Conservation (phyloP, 345 rosid species). For the Acer saccharum region DNA sequence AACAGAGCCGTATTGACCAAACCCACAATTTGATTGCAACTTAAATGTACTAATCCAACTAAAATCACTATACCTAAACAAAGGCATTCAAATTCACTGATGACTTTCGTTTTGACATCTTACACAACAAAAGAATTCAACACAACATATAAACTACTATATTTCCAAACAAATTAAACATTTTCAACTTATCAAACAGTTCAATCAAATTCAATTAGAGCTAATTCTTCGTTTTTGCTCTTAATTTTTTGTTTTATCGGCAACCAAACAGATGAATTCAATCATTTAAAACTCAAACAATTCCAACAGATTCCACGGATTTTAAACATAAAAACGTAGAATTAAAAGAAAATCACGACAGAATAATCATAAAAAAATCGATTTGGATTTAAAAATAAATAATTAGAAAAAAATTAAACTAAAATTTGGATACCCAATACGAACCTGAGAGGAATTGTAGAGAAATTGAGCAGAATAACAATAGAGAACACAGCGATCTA, state of each 20-base stretch:
- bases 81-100: neutral
- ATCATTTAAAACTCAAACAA: neutral
- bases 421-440: conserved; percentile 18
- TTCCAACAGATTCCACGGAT: neutral
- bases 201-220: neutral
- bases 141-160: neutral
- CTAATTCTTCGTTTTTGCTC: neutral
- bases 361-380: conserved; percentile 5
- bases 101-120: neutral
- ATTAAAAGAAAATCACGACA: neutral
- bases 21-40: conserved; percentile 9
- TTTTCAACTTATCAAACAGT: neutral
- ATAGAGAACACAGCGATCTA: conserved; percentile 34
- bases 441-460: conserved; percentile 61
- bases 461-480: conserved; percentile 45
- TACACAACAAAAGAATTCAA: neutral
- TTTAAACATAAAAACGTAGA: neutral
- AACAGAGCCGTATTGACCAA: neutral
- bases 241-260: neutral
- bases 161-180: neutral
- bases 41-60: neutral
- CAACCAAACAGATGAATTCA: conserved; percentile 1
- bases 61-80: no score
- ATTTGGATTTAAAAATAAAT: neutral
- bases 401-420: neutral